Evolutionary conservation across 2,329 filamentous ascomycete species (phyloP), one percentile per base, ranked within the genome.

Genomic region (Intubia oerlemansii): DNA sequence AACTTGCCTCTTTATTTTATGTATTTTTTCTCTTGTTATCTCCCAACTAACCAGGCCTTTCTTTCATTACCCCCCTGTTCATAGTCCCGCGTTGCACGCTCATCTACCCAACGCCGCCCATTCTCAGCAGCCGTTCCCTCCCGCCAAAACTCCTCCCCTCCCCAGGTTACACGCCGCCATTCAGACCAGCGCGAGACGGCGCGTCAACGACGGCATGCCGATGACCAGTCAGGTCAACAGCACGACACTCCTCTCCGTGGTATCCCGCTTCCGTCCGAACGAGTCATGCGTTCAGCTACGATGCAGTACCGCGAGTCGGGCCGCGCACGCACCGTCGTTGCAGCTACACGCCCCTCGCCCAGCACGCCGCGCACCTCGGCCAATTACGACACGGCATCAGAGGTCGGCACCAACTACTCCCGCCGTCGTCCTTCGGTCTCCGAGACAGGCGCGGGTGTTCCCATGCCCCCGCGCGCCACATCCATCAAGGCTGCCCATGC

Each of bases 171-270:
- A 31, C 58, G 64, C 21, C 62, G 65, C 15, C 49, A 68, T 22
- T 69, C 65, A 3, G 65, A 70, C 30, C 62, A 64, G 39, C 57
- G 62, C 36, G 62, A 66, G 22, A 53, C 49, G 10, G 47, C 50
- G 37, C 45, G 54, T 39, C 38, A 48, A 39, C 46, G 56, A 45
- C 39, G 45, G 17, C 30, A 41, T 11, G 42, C 42, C 14, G 56
- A 62, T n/a, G 54, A 59, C 8, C 51, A 54, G 34, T 42, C 48
- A 7, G 39, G 42, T 11, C 53, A 6, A 8, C 21, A 17, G 5
- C 25, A 13, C 14, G 24, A 55, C 28, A 40, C 55, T 17, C 49
- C 52, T 2, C 59, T 57, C 33, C 55, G 61, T 24, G 44, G 49
- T 7, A 35, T 50, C 12, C 38, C 44, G 5, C 49, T 50, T 10